A percentile compares a stretch with the other conserved stretches of the same genome.
Conservation (phyloP, 306 rosid species). For the Prunus persica region DNA sequence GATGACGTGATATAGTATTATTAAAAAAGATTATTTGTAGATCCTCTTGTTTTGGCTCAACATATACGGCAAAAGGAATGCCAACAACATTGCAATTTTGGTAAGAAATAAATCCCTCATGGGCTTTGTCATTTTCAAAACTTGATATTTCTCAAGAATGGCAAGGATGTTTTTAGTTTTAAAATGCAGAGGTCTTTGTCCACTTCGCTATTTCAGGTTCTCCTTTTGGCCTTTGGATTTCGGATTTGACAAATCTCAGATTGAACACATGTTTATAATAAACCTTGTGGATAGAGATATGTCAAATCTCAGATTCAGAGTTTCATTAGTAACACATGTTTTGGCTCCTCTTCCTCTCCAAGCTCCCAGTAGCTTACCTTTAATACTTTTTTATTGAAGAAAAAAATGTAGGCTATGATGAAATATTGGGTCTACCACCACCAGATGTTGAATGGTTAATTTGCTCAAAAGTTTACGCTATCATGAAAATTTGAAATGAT, state of each 20-base stretch:
- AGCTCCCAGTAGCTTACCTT: too few species aligned
- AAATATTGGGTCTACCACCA: background rate
- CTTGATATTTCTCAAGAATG: background rate
- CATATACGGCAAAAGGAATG: background rate
- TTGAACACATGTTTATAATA: too few species aligned
- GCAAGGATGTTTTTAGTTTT: too few species aligned
- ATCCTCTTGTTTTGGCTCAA: background rate
- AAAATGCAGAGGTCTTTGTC: background rate
- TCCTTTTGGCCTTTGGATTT: background rate
- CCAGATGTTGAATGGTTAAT: background rate
- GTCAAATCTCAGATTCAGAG: too few species aligned
- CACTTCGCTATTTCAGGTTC: background rate
- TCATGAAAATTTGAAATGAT: background rate
- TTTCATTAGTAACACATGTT: background rate
- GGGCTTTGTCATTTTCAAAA: conserved; percentile 16
- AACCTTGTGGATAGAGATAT: too few species aligned
- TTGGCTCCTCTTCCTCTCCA: background rate
- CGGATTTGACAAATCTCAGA: background rate
- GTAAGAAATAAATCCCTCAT: background rate
- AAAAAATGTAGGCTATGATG: background rate
- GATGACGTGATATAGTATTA: too few species aligned
- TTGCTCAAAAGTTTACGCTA: background rate
- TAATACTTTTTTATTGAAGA: background rate
- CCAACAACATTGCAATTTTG: background rate
- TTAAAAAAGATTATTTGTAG: background rate